phyloP scores from a whole-genome alignment of 768 basidiomycete species.

The Serendipita sp. region DNA sequence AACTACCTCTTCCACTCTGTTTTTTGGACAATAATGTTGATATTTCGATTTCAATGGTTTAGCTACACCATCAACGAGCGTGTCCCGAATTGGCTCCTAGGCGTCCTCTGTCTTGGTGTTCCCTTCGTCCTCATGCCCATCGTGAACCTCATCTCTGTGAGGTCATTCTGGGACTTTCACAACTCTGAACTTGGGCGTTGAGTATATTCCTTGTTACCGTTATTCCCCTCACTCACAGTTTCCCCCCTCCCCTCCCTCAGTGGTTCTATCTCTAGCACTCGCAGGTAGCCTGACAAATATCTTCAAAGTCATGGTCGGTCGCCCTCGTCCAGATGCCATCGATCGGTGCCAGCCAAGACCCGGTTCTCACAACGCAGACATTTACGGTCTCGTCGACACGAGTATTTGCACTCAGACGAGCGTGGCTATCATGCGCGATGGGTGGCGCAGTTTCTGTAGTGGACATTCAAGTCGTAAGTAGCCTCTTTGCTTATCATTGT shows the following conservation, averaged over 20 bases:
- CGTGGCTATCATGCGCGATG: conserved; percentile 44
- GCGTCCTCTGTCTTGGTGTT: conserved; percentile 28
- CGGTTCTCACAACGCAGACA: conserved; percentile 44
- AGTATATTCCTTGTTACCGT: conserved; percentile 11
- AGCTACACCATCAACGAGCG: conserved; percentile 64
- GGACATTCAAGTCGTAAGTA: conserved; percentile 74
- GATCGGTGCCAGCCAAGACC: conserved; percentile 51
- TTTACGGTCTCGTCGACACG: conserved; percentile 55
- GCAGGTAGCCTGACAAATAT: conserved; percentile 75
- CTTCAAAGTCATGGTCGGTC: conserved; percentile 72
- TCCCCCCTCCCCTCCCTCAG: conserved; percentile 18
- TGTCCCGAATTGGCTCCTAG: conserved; percentile 34
- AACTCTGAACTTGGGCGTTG: conserved; percentile 30
- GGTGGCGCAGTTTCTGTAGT: conserved; percentile 83
- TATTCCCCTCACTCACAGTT: conserved; percentile 4
- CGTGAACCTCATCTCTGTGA: conserved; percentile 53
- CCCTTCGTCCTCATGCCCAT: conserved; percentile 54
- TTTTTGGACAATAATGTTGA: conserved; percentile 21
- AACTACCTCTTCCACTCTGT: conserved; percentile 14
- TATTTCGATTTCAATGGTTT: conserved; percentile 8
- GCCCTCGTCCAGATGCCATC: conserved; percentile 72
- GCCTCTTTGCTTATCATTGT: neutral
- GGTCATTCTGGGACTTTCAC: conserved; percentile 85
- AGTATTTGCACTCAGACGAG: conserved; percentile 67
- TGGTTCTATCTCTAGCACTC: conserved; percentile 55